These are phyloP conservation scores for Exophiala sp. DNA, from an alignment of 2,329 filamentous ascomycete species.

Conservation along the genomic window DNA sequence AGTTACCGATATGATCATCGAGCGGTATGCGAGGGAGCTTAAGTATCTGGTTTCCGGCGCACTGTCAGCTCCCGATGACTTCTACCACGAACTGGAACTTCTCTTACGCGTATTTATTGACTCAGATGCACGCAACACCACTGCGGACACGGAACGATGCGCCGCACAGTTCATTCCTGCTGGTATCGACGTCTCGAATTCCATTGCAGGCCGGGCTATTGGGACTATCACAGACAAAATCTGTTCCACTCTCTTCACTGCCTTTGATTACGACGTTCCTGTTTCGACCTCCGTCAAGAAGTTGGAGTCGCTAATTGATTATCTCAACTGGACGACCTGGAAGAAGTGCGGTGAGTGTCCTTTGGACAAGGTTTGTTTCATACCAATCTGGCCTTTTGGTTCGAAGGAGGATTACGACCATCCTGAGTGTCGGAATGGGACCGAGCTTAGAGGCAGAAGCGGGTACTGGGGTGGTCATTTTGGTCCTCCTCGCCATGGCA, in stretches of 20 bases:
- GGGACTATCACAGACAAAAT: slow-evolving; percentile 32
- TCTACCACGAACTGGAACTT: slow-evolving; percentile 32
- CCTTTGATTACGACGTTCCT: slow-evolving; percentile 22
- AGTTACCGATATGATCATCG: slow-evolving; percentile 62
- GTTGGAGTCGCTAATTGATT: slow-evolving; percentile 44
- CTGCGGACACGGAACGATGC: slow-evolving; percentile 34
- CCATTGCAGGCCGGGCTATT: slow-evolving; percentile 32
- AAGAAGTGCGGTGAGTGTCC: slow-evolving; percentile 52
- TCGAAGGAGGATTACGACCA: slow-evolving; percentile 51
- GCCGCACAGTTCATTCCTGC: slow-evolving; percentile 35
- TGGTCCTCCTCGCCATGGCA: too few species aligned
- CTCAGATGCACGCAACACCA: slow-evolving; percentile 31
- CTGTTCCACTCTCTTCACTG: slow-evolving; percentile 33
- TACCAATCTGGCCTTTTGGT: slow-evolving; percentile 65
- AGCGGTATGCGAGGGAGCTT: slow-evolving; percentile 59
- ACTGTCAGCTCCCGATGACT: slow-evolving; percentile 23
- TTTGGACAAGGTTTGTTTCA: slow-evolving; percentile 54
- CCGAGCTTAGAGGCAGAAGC: slow-evolving; percentile 2
- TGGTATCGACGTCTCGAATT: slow-evolving; percentile 2
- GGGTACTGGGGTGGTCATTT: slow-evolving; percentile 9
- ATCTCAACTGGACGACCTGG: slow-evolving; percentile 60
- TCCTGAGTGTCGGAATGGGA: slow-evolving; percentile 43
- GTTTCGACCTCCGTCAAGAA: background rate
- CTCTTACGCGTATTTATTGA: slow-evolving; percentile 37
- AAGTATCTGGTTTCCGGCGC: slow-evolving; percentile 33